Evolutionary conservation across 306 rosid species (phyloP).

Genomic region (Hippophae gyantsensis): DNA sequence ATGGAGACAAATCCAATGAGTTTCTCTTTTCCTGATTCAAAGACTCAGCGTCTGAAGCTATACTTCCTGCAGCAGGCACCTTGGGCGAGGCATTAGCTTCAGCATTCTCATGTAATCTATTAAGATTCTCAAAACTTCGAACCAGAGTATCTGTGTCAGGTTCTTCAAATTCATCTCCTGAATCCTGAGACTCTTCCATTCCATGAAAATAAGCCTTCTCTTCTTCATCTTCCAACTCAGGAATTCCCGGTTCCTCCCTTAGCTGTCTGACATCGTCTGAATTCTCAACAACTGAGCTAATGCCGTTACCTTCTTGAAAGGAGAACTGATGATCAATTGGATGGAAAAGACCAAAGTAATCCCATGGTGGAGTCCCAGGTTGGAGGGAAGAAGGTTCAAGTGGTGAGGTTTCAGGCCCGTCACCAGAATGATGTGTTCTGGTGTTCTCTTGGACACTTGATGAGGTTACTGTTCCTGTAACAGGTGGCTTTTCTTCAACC

Average conservation of each 20-base stretch:
- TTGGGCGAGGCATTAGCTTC: conserved; percentile 34
- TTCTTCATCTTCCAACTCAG: conserved; percentile 61
- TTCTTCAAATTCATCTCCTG: conserved; percentile 87
- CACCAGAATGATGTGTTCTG: conserved; percentile 25
- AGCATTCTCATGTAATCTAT: conserved; percentile 40
- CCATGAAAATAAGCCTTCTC: conserved; percentile 43
- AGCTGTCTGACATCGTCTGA: conserved; percentile 34
- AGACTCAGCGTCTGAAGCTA: conserved; percentile 41
- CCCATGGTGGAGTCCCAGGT: conserved; percentile 63
- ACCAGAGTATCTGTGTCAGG: conserved; percentile 56
- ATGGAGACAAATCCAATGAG: conserved; percentile 46
- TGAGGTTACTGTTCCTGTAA: conserved; percentile 54
- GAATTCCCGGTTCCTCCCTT: conserved; percentile 68
- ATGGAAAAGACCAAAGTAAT: conserved; percentile 75
- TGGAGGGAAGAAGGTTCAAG: conserved; percentile 50
- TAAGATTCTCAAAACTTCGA: conserved; percentile 63
- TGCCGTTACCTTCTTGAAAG: conserved; percentile 49
- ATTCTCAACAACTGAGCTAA: conserved; percentile 32
- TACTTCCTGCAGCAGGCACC: conserved; percentile 31
- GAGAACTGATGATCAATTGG: conserved; percentile 65
- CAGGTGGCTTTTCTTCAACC: conserved; percentile 59
- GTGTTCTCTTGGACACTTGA: conserved; percentile 34
- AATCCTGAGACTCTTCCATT: conserved; percentile 51
- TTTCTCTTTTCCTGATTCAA: conserved; percentile 39
- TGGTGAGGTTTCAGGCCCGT: conserved; percentile 30